Evolutionary conservation across 257 asterid species (phyloP).

Genomic region (Ophiorrhiza pumila): DNA sequence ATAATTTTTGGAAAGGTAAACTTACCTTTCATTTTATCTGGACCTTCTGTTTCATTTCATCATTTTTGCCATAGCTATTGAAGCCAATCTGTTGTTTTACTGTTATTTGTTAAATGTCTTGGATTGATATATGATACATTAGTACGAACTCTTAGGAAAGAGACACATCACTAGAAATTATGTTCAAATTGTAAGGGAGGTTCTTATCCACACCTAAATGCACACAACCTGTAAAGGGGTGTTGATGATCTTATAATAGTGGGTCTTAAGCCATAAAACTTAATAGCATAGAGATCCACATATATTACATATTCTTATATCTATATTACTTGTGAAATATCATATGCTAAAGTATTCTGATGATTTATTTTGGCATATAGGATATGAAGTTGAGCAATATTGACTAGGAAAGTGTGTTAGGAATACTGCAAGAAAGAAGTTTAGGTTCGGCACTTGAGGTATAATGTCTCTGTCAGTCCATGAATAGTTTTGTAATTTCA

Average conservation of each 20-base stretch:
- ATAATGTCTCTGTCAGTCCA: neutral
- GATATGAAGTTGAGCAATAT: neutral
- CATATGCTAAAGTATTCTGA: neutral
- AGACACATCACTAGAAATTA: neutral
- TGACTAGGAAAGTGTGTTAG: neutral
- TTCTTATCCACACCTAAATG: neutral
- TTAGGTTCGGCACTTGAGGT: neutral
- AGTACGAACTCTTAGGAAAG: neutral
- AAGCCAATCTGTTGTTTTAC: neutral
- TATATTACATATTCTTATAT: neutral
- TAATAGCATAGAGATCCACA: neutral
- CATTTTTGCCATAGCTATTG: neutral
- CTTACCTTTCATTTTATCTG: neutral
- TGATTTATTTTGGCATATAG: neutral
- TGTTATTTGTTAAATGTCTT: neutral
- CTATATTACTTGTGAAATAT: neutral
- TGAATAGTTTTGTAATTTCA: neutral
- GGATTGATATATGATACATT: neutral
- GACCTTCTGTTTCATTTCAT: neutral
- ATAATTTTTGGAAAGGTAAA: slow-evolving; percentile 23
- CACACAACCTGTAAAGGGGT: neutral
- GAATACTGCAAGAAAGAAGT: neutral
- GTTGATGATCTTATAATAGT: neutral
- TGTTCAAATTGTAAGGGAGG: neutral
- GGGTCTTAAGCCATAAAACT: neutral